phyloP scores from a whole-genome alignment of 2,329 filamentous ascomycete genomes.

The Trichoderma guizhouense region DNA sequence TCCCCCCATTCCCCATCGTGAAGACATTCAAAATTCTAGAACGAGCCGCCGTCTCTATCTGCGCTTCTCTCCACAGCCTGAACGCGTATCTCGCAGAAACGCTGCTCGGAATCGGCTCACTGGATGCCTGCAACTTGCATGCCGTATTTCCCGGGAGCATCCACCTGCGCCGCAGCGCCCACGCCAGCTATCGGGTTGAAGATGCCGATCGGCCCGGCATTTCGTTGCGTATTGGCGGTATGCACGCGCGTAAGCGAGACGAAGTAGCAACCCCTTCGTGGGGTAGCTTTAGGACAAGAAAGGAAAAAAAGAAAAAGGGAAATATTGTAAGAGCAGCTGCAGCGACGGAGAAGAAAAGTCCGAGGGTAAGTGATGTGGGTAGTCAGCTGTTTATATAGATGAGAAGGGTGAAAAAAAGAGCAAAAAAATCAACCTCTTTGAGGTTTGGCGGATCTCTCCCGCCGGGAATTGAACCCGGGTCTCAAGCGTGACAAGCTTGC shows the following conservation, averaged over 20 bases:
- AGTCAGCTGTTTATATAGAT: neutral
- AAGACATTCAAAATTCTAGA: neutral
- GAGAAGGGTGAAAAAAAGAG: neutral
- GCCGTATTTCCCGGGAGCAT: constrained; percentile 11
- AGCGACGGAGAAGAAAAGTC: neutral
- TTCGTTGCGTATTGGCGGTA: neutral
- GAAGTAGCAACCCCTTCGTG: neutral
- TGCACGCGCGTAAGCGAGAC: neutral
- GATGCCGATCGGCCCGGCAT: constrained; percentile 17
- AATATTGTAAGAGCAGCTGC: neutral
- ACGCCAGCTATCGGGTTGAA: constrained; percentile 2
- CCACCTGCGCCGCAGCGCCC: constrained; percentile 2
- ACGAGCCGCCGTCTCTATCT: neutral
- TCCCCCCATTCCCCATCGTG: neutral
- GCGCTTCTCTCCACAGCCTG: neutral
- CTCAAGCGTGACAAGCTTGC: constrained; percentile 26
- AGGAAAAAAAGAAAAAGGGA: neutral
- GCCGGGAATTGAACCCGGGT: constrained; percentile 26
- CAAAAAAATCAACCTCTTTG: constrained; percentile 7
- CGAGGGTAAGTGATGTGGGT: too few relatives aligned
- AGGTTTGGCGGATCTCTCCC: constrained; percentile 21
- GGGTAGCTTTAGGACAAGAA: neutral
- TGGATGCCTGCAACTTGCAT: neutral
- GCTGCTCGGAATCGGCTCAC: neutral
- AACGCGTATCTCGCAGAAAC: neutral